Conservation (phyloP, 345 rosid species). For the Aurinia saxatilis region DNA sequence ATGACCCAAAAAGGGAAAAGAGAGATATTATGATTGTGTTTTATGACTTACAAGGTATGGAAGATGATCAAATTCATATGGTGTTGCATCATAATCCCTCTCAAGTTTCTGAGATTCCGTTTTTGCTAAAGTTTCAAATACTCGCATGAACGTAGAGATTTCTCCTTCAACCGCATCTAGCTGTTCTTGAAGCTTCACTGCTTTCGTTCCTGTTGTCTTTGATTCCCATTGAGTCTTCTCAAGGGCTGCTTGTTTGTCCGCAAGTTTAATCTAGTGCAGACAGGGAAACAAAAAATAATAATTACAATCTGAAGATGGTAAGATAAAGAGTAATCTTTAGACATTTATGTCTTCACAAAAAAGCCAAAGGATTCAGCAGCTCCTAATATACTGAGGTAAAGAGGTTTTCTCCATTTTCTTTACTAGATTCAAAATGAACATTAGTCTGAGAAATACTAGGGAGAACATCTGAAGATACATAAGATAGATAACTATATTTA, state of each 20-base stretch:
- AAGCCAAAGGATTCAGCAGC: background rate
- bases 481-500: slow-evolving; percentile 11
- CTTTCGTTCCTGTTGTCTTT: slow-evolving; percentile 54
- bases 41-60: slow-evolving; percentile 51
- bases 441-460: background rate
- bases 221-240: slow-evolving; percentile 95
- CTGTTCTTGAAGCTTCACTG: slow-evolving; percentile 68
- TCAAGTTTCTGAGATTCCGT: slow-evolving; percentile 26
- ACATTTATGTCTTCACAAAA: background rate
- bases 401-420: background rate
- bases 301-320: slow-evolving; percentile 7
- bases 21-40: background rate
- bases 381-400: background rate
- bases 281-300: background rate
- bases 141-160: slow-evolving; percentile 45
- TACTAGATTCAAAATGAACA: background rate
- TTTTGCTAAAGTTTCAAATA: slow-evolving; percentile 58
- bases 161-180: slow-evolving; percentile 56
- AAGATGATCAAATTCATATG: slow-evolving; percentile 43
- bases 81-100: slow-evolving; percentile 52
- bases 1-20: background rate
- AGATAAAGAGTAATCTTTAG: background rate
- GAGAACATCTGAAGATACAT: background rate
- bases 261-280: slow-evolving; percentile 66
- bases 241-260: slow-evolving; percentile 91